Conservation (phyloP, 1,284 basidiomycete species). For the Apiotrichum sp. region DNA sequence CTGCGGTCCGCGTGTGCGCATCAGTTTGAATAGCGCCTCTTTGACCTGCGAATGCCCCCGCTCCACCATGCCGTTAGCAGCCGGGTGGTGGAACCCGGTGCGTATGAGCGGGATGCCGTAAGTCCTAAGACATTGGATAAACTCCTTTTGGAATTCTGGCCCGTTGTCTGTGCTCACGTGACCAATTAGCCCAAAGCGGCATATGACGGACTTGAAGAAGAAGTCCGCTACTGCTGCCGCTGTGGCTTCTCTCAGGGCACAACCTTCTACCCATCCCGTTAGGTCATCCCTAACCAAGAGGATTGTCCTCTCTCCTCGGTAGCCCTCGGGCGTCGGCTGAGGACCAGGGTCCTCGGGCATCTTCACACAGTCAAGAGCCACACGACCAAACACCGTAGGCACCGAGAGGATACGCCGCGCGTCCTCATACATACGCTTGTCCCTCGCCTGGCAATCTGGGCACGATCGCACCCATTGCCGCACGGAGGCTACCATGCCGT, state of each 20-base stretch:
- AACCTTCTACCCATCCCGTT: conserved; percentile 4
- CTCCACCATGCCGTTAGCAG: conserved; percentile 7
- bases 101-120: background rate
- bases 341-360: background rate
- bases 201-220: background rate
- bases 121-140: background rate
- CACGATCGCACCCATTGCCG: background rate
- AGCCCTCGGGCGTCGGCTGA: background rate
- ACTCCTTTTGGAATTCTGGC: background rate
- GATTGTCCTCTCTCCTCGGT: background rate
- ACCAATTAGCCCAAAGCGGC: background rate
- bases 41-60: conserved; percentile 5
- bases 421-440: background rate
- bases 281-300: background rate
- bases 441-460: conserved; percentile 2
- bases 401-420: background rate
- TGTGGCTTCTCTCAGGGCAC: background rate
- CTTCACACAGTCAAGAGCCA: conserved; percentile 8
- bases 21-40: conserved; percentile 7
- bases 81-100: background rate
- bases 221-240: background rate
- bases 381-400: conserved; percentile 1
- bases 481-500: background rate
- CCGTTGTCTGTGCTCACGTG: conserved; percentile 1
- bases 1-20: background rate